Evolutionary conservation across 306 rosid genomes (phyloP).

Genomic region (Crotalaria pallida): DNA sequence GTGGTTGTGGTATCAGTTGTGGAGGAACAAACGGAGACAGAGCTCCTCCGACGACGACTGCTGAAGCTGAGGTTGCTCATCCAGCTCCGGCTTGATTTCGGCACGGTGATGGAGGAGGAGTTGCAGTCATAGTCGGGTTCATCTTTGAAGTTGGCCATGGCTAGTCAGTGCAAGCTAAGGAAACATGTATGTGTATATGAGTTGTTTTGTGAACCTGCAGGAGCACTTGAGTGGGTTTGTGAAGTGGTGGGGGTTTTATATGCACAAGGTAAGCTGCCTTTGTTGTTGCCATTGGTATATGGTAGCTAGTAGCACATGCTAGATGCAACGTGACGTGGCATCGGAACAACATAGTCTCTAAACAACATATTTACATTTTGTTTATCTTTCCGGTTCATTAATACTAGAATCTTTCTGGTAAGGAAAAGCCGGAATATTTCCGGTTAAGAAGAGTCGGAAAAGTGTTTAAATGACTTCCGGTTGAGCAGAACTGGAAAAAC

Average conservation of each 20-base stretch:
- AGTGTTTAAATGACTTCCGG: too few relatives aligned
- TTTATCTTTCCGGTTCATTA: too few relatives aligned
- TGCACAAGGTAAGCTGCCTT: slow-evolving; percentile 4
- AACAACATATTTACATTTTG: too few relatives aligned
- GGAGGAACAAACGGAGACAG: slow-evolving; percentile 52
- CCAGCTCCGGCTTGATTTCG: slow-evolving; percentile 79
- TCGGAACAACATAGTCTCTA: too few relatives aligned
- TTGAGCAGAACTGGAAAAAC: too few relatives aligned
- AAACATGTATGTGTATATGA: slow-evolving; percentile 13
- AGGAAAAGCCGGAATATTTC: too few relatives aligned
- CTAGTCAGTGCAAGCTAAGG: slow-evolving; percentile 25
- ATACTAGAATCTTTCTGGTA: too few relatives aligned
- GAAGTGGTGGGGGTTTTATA: slow-evolving; percentile 25
- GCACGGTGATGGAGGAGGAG: slow-evolving; percentile 71
- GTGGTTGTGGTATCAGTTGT: slow-evolving; percentile 30
- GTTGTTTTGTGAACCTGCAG: slow-evolving; percentile 11
- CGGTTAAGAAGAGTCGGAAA: too few relatives aligned
- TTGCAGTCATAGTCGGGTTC: slow-evolving; percentile 79
- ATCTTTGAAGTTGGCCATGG: slow-evolving; percentile 53
- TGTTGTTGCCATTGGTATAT: slow-evolving; percentile 11
- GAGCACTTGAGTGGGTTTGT: slow-evolving; percentile 25
- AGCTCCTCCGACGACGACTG: slow-evolving; percentile 64
- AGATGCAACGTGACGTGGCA: slow-evolving; percentile 16
- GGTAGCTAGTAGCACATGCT: slow-evolving; percentile 30
- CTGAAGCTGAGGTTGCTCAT: slow-evolving; percentile 86